These are phyloP conservation scores for Trichophyton rubrum DNA, from an alignment of 2,329 filamentous ascomycete genomes.

Conservation along the genomic window DNA sequence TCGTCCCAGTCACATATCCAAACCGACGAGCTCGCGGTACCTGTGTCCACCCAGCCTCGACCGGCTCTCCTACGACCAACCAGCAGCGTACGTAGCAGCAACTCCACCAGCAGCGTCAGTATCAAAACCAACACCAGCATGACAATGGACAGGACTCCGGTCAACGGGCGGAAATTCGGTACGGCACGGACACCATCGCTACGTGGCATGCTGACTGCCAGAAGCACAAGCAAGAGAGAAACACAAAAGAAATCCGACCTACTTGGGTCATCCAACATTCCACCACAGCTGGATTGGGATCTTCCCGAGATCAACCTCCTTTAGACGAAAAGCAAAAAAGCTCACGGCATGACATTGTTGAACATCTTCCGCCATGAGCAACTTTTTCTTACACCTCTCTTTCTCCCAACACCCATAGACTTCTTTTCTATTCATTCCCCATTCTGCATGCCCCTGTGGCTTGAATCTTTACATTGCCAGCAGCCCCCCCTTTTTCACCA, in stretches of 20 bases:
- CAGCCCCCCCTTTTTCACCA: background rate
- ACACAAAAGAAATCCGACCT: background rate
- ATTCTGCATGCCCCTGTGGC: background rate
- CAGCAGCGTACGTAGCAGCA: slow-evolving; percentile 4
- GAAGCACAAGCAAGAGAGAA: background rate
- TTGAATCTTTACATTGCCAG: background rate
- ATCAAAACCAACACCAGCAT: background rate
- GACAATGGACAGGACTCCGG: background rate
- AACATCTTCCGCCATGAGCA: background rate
- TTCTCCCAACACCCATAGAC: background rate
- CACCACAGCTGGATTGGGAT: slow-evolving; percentile 2
- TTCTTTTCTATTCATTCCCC: background rate
- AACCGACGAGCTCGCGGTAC: background rate
- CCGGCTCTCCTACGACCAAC: slow-evolving; percentile 3
- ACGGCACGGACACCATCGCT: background rate
- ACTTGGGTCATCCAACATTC: background rate
- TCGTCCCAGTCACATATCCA: background rate
- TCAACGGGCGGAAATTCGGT: background rate
- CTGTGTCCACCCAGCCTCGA: slow-evolving; percentile 7
- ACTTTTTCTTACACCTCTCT: background rate
- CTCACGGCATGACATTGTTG: background rate
- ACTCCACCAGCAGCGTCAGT: background rate
- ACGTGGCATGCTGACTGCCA: background rate
- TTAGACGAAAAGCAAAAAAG: background rate
- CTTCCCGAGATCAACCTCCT: background rate